These are phyloP conservation scores for Aspergillus proliferans DNA, from an alignment of 2,329 filamentous ascomycete species.

Conservation along the genomic window DNA sequence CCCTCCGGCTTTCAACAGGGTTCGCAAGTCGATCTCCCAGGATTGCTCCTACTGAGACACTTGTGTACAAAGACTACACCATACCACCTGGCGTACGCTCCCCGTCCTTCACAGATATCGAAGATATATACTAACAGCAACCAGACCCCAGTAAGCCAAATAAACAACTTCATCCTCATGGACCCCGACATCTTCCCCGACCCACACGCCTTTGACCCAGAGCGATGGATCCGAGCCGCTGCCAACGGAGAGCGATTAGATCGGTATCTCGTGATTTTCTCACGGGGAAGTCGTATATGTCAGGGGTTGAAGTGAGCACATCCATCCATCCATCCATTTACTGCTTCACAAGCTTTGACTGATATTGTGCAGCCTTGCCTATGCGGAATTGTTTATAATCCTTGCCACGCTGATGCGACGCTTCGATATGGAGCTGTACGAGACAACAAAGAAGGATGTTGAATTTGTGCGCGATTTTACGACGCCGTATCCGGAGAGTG, in stretches of 20 bases:
- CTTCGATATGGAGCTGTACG: slow-evolving; percentile 18
- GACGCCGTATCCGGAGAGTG: slow-evolving; percentile 2
- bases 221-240: slow-evolving; percentile 18
- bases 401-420: slow-evolving; percentile 15
- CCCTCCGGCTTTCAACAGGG: slow-evolving; percentile 38
- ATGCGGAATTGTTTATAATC: slow-evolving; percentile 20
- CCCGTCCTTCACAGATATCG: not conserved
- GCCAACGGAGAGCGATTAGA: slow-evolving; percentile 13
- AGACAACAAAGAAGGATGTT: slow-evolving; percentile 15
- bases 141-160: slow-evolving; percentile 16
- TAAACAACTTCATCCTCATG: slow-evolving; percentile 14
- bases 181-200: slow-evolving; percentile 19
- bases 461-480: slow-evolving; percentile 15
- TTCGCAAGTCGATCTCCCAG: slow-evolving; percentile 25
- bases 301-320: slow-evolving; percentile 19
- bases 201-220: slow-evolving; percentile 18
- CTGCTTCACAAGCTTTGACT: not conserved
- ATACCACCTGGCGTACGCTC: slow-evolving; percentile 26
- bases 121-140: not conserved
- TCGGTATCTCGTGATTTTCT: slow-evolving; percentile 20
- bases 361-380: slow-evolving; percentile 15
- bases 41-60: slow-evolving; percentile 16
- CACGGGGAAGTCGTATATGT: slow-evolving; percentile 19
- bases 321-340: not conserved
- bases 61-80: slow-evolving; percentile 23